A percentile compares a stretch with the other conserved stretches of the same genome.
Evolutionary conservation across 371 early-diverging fungal genomes (phyloP).

Genomic region (Capillidium heterosporum): DNA sequence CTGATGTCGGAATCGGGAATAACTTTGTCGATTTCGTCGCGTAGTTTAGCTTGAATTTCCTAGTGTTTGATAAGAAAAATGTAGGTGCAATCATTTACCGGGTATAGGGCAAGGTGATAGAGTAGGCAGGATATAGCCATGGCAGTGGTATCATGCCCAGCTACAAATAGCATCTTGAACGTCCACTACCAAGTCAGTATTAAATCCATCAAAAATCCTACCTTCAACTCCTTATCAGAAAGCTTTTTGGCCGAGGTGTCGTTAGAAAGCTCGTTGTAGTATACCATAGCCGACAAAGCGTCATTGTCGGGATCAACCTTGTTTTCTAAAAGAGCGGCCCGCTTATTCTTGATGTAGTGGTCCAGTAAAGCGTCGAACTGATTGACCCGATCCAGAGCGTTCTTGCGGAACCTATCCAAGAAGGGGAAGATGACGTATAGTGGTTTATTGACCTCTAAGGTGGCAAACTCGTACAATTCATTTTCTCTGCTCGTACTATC

Average conservation of each 20-base stretch:
- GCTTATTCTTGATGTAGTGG: neutral
- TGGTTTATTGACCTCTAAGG: neutral
- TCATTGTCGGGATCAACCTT: slow-evolving; percentile 1
- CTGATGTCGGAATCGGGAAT: neutral
- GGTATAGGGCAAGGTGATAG: neutral
- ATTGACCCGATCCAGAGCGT: neutral
- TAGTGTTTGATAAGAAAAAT: neutral
- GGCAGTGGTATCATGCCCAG: slow-evolving; percentile 6
- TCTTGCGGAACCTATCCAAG: neutral
- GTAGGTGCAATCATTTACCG: neutral
- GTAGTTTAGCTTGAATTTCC: slow-evolving; percentile 5
- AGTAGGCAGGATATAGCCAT: neutral
- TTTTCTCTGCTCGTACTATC: neutral
- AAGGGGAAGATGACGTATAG: neutral
- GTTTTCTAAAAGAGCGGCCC: neutral
- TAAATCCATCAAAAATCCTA: neutral
- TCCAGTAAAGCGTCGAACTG: slow-evolving; percentile 1
- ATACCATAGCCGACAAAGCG: slow-evolving; percentile 1
- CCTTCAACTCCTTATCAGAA: neutral
- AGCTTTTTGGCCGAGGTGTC: neutral
- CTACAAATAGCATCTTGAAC: slow-evolving; percentile 4
- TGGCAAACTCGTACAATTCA: neutral
- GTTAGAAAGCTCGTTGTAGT: neutral
- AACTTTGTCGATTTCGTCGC: neutral
- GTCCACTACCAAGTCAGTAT: neutral